Conservation (phyloP, 257 asterid species). For the Solanum chmielewskii region DNA sequence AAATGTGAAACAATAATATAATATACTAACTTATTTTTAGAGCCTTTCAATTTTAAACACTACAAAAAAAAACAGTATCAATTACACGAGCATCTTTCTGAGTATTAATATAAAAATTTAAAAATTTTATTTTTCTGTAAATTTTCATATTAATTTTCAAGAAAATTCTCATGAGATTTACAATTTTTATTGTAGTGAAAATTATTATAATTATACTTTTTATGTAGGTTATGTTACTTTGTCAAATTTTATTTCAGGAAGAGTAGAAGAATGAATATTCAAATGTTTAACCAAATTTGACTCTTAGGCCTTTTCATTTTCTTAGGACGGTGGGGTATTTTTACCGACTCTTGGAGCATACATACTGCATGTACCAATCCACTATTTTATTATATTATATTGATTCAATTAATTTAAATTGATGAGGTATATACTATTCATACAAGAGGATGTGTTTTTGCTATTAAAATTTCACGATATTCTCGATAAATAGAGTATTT, state of each 20-base stretch:
- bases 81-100: too few relatives aligned
- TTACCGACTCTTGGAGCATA: background rate
- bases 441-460: too few relatives aligned
- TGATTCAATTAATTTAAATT: too few relatives aligned
- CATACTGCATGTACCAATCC: background rate
- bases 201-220: background rate
- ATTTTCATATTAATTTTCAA: too few relatives aligned
- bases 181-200: too few relatives aligned
- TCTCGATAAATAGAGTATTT: too few relatives aligned
- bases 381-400: background rate
- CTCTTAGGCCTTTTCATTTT: background rate
- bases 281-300: background rate
- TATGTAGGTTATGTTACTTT: background rate
- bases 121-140: fast-evolving
- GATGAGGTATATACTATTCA: too few relatives aligned
- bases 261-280: background rate
- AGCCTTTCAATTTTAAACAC: background rate
- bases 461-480: too few relatives aligned
- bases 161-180: fast-evolving
- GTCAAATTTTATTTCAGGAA: background rate
- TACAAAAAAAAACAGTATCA: too few relatives aligned
- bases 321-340: background rate
- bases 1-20: too few relatives aligned
- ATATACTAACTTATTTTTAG: background rate
- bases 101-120: too few relatives aligned